Percentiles rank a stretch among this genome's conserved stretches.
Conservation (phyloP, 345 rosid species). For the Pugionium cornutum region DNA sequence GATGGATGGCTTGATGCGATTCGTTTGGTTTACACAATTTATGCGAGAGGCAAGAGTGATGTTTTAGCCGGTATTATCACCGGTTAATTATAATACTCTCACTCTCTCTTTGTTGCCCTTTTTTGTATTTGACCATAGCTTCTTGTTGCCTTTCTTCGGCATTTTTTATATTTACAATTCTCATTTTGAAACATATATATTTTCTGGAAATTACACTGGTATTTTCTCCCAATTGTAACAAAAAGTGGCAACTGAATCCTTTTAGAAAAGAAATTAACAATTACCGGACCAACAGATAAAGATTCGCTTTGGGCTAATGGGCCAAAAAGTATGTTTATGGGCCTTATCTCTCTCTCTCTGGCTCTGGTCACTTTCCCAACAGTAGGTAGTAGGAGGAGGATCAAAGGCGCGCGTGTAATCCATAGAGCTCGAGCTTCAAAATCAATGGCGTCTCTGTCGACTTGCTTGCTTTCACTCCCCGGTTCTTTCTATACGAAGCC, state of each 20-base stretch:
- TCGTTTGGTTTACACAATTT: constrained; percentile 85
- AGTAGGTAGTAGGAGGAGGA: not conserved
- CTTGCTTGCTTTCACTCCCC: constrained; percentile 24
- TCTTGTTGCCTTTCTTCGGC: no score
- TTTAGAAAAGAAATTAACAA: no score
- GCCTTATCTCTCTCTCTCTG: not conserved
- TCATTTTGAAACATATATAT: no score
- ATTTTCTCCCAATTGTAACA: no score
- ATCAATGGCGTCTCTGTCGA: constrained; percentile 35
- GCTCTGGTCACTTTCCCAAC: constrained; percentile 18
- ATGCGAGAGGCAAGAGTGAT: constrained; percentile 87
- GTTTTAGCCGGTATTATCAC: constrained; percentile 90
- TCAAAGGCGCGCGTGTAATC: constrained; percentile 11
- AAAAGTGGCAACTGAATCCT: no score
- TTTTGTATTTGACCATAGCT: no score
- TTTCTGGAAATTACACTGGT: no score
- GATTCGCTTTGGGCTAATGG: constrained; percentile 5
- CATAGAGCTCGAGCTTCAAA: constrained; percentile 17
- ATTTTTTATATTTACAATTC: no score
- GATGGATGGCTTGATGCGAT: constrained; percentile 98
- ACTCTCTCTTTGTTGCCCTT: no score
- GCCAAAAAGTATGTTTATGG: not conserved
- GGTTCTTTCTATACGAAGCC: constrained; percentile 22
- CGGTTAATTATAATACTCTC: constrained; percentile 36
- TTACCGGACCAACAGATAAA: no score